A percentile compares a stretch with the other conserved stretches of the same genome.
Evolutionary conservation across 2,329 filamentous ascomycete genomes (phyloP).

Genomic region (Aphanoascus verrucosus): DNA sequence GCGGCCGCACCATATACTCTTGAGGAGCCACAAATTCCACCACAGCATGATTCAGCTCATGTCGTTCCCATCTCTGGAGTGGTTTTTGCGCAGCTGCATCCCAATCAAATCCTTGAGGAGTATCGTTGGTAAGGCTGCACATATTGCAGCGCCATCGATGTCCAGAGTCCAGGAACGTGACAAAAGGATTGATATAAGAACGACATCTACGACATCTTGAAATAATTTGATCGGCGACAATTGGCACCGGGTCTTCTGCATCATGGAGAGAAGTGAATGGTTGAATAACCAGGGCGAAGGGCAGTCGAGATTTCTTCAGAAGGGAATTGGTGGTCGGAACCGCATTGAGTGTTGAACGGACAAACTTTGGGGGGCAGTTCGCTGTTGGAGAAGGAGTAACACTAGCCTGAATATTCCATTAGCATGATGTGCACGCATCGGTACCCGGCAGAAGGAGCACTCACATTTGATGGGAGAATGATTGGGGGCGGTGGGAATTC

Average conservation of each 20-base stretch:
- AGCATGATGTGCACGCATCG: slow-evolving; percentile 25
- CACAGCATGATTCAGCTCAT: slow-evolving; percentile 90
- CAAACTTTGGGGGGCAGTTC: slow-evolving; percentile 87
- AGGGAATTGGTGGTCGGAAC: slow-evolving; percentile 85
- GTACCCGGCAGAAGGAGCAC: slow-evolving; percentile 30
- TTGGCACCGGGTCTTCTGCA: slow-evolving; percentile 76
- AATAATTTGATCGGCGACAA: slow-evolving; percentile 95
- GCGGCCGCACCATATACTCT: slow-evolving; percentile 98
- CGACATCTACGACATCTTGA: slow-evolving; percentile 90
- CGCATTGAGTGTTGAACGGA: slow-evolving; percentile 88
- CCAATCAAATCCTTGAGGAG: slow-evolving; percentile 99
- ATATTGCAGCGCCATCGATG: slow-evolving; percentile 99
- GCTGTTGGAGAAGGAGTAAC: slow-evolving; percentile 83
- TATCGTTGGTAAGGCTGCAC: slow-evolving; percentile 97
- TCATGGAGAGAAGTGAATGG: slow-evolving; percentile 91
- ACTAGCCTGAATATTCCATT: slow-evolving; percentile 53
- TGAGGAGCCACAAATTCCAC: slow-evolving; percentile 96
- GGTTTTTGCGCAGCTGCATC: slow-evolving; percentile 83
- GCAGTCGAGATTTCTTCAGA: slow-evolving; percentile 91
- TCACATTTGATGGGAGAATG: slow-evolving; percentile 80
- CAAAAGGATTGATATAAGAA: slow-evolving; percentile 96
- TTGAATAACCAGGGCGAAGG: slow-evolving; percentile 91
- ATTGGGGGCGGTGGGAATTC: slow-evolving; percentile 86
- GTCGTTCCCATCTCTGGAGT: slow-evolving; percentile 81
- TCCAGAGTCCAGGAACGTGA: slow-evolving; percentile 90